Evolutionary conservation across 164 flowering plant species (phyloP), one percentile per base, ranked within the genome.

Genomic region (Vitis cinerea): DNA sequence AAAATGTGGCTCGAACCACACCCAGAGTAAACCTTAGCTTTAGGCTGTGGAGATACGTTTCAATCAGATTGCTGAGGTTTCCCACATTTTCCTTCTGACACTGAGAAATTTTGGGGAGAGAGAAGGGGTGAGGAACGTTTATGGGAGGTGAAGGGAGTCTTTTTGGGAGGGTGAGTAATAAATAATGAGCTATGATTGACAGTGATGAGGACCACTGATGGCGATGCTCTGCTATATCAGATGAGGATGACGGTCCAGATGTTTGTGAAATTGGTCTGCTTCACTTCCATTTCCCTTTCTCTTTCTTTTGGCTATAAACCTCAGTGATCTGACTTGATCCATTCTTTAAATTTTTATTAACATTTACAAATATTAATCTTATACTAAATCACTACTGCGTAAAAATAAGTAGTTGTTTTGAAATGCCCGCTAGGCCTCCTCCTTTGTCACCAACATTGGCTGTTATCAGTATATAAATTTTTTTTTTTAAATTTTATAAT

Each of bases 81-180:
- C 55, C 31, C 53, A 64, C 50, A 23, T 49, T 64, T 64, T 64
- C 66, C 5, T 11, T 48, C 30, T 63, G 66, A 17, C 66, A 63
- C 30, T 17, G 30, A 64, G 48, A 63, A 11, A 37, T 29, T 49
- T 31, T 17, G 14, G 55, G 50, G 66, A 50, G 66, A 19, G 66
- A 64, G 37, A 64, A 9, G 23, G 12, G 23, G 44, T 37, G 44
- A 37, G 44, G 8, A 6, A 37, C 44, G 44, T 37, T 37, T 37
- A 37, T 6, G 44, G n/a, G 3, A 31, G 14, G 8, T 23, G 27
- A 23, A 23, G 51, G 10, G 3, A 7, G 56, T 8, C 27, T 51
- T 14, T 23, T 17, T 47, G 29, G 55, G 64, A 50, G 19, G 71
- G 58, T 68, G 71, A 49, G 44, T n/a, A 59, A 59, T 68, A 68